These are phyloP conservation scores for Piedraia hortae DNA, from an alignment of 2,329 filamentous ascomycete species.

Conservation along the genomic window DNA sequence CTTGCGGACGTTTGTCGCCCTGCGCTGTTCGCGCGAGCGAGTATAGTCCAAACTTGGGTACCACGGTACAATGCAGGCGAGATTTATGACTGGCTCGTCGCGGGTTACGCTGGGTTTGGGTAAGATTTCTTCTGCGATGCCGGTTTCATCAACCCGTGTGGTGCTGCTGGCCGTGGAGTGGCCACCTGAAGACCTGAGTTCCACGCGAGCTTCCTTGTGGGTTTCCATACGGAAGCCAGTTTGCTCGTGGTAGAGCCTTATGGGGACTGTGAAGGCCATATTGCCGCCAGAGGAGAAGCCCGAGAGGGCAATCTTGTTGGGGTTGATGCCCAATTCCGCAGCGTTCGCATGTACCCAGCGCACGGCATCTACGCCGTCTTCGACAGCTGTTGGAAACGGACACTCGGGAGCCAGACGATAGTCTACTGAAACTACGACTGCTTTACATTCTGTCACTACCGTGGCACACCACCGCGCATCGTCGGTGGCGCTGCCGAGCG, in stretches of 20 bases:
- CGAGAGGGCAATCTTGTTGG: constrained; percentile 27
- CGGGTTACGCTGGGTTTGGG: constrained; percentile 1
- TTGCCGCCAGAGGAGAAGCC: constrained; percentile 38
- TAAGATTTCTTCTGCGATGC: constrained; percentile 1
- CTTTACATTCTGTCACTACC: constrained; percentile 27
- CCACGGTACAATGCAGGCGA: constrained; percentile 31
- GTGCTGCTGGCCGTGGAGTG: constrained; percentile 4
- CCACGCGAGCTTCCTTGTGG: constrained; percentile 2
- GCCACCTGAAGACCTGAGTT: constrained; percentile 1
- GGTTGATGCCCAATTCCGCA: constrained; percentile 27
- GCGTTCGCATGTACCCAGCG: constrained; percentile 30
- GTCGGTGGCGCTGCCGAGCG: constrained; percentile 29
- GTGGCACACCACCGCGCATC: constrained; percentile 31
- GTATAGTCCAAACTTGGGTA: constrained; percentile 37
- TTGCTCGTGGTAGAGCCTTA: constrained; percentile 26
- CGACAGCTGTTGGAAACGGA: constrained; percentile 34
- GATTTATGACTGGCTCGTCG: constrained; percentile 14
- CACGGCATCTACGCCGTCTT: constrained; percentile 34
- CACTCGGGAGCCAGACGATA: constrained; percentile 33
- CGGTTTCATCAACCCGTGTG: constrained; percentile 3
- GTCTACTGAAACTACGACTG: constrained; percentile 31
- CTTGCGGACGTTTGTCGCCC: constrained; percentile 25
- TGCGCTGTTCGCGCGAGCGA: constrained; percentile 28
- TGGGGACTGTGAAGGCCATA: constrained; percentile 31
- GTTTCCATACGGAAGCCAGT: constrained; percentile 8